These are phyloP conservation scores for Citrus unshiu DNA, from an alignment of 345 rosid species.

Conservation along the genomic window DNA sequence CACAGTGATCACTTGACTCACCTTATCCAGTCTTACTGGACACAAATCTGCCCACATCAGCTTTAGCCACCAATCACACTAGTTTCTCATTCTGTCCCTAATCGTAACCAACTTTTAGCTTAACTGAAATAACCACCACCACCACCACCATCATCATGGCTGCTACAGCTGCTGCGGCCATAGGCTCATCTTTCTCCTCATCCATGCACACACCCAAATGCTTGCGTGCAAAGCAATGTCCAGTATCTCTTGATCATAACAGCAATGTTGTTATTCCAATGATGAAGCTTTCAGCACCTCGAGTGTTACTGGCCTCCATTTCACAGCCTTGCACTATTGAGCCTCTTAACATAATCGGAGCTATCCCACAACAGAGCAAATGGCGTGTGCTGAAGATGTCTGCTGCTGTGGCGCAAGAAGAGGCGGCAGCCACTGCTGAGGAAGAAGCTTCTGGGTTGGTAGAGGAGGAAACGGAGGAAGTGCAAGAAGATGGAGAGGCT, in stretches of 20 bases:
- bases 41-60: constrained; percentile 36
- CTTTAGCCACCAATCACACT: background rate
- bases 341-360: background rate
- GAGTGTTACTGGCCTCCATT: background rate
- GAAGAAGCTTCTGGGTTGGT: constrained; percentile 19
- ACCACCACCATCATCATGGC: constrained; percentile 18
- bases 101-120: background rate
- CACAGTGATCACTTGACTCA: background rate
- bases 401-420: constrained; percentile 45
- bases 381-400: constrained; percentile 43
- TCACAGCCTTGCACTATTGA: constrained; percentile 14
- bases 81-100: background rate
- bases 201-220: constrained; percentile 38
- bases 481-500: constrained; percentile 23
- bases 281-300: constrained; percentile 21
- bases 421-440: constrained; percentile 25
- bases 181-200: constrained; percentile 37
- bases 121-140: constrained; percentile 22
- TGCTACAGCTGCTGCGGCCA: constrained; percentile 42
- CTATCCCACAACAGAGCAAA: constrained; percentile 5
- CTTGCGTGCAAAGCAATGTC: constrained; percentile 25
- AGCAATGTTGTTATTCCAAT: background rate
- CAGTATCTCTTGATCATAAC: constrained; percentile 3
- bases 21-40: constrained; percentile 27
- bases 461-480: constrained; percentile 16